Base-by-base conservation (phyloP, 805 yeast species). In the Wickerhamomyces queroliae region DNA sequence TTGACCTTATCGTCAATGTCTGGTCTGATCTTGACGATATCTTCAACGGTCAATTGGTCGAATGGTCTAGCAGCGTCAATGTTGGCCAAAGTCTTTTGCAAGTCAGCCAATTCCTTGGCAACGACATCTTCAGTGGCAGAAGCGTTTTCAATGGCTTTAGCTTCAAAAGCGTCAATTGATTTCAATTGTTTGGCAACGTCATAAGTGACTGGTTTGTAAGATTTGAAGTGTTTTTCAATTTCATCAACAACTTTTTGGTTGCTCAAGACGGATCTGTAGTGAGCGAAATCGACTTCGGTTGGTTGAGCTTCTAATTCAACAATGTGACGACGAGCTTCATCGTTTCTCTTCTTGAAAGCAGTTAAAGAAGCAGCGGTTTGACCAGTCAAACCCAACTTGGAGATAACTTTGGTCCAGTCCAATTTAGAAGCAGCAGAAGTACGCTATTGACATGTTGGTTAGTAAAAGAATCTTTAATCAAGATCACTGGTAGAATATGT, bases 1-100 rank as follows among this genome's bases (percentile, higher is more conserved):
- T 72, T 76, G 55, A 90, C 96, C 84, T 93, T 93, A 56, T 86
- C 90, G 63, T 91, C 96, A 64, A 93, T 83, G 67, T 93, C 98
- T 58, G 99, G 98, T 74, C 93, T 86, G 50, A 97, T 98, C 74
- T 80, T 79, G 59, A 83, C 83, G 53, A 93, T 85, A 56, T 93
- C 99, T 49, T 88, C 96, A 47, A 91, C 90, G 40, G 97, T 91
- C 65, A 93, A 82, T 72, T 93, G 90, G 64, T 88, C 96, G 61
- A 93, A 90, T 58, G 99, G 96, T 76, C 98, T 87, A 45, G 99
- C 97, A 52, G 84, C 69, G 74, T 93, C 95, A 64, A 93, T 93
- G 76, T 93, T 91, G 64, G 79, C 78, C 63, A 93, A 76, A 45
- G 99, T 91, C 69, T 77, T 80, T 66, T 85, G 80, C 63, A 93